Conservation (phyloP, 1,284 basidiomycete genomes). For the Retiboletus flavoniger region DNA sequence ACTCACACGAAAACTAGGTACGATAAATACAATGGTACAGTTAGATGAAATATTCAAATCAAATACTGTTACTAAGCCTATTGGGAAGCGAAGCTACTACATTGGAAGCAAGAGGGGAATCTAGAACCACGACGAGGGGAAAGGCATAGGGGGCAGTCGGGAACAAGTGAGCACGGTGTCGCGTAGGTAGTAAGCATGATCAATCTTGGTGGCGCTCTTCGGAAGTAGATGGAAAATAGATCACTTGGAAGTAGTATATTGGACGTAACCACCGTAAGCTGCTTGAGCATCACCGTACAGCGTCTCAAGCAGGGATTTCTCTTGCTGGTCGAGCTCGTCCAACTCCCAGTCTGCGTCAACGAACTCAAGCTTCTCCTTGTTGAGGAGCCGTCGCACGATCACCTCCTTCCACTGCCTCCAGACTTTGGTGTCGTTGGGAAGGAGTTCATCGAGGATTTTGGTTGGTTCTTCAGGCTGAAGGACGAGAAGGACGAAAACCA, state of each 20-base stretch:
- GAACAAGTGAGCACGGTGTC: not conserved
- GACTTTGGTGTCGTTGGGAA: conserved; percentile 34
- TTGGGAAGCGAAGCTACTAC: not conserved
- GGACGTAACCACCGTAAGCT: conserved; percentile 21
- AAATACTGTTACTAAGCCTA: not conserved
- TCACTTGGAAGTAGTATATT: conserved; percentile 12
- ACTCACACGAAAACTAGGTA: not conserved
- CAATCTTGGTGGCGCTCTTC: no score
- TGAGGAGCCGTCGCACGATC: conserved; percentile 16
- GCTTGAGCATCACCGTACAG: conserved; percentile 25
- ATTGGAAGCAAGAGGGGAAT: not conserved
- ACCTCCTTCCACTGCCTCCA: conserved; percentile 30
- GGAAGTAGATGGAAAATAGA: not conserved
- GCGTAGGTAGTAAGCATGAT: not conserved
- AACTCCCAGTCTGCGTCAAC: conserved; percentile 25
- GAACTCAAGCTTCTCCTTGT: conserved; percentile 28
- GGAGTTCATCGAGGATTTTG: conserved; percentile 28
- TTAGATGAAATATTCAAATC: not conserved
- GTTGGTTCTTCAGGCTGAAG: conserved; percentile 24
- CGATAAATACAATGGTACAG: not conserved
- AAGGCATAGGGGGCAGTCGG: not conserved
- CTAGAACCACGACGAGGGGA: not conserved
- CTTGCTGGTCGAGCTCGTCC: conserved; percentile 12
- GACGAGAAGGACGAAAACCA: conserved; percentile 32
- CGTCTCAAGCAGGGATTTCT: conserved; percentile 21